Conservation (phyloP, 139 green algal genomes). For the Tetratostichococcus sp. region DNA sequence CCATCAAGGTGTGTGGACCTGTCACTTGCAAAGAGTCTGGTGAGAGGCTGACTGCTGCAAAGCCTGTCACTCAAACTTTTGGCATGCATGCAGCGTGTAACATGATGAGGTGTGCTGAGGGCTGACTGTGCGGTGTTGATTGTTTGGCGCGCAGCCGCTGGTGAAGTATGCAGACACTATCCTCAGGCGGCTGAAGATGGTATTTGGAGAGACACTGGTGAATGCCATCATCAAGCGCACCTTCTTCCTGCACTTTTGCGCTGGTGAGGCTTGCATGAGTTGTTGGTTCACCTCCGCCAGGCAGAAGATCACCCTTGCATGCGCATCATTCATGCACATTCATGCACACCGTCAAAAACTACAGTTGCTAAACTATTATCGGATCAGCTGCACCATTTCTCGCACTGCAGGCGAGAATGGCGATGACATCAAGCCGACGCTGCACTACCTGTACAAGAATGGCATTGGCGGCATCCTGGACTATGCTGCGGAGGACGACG, state of each 20-base stretch:
- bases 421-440: slow-evolving; percentile 42
- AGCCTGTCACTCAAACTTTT: too few relatives aligned
- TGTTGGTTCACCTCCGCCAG: too few relatives aligned
- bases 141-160: slow-evolving; percentile 15
- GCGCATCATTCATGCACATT: too few relatives aligned
- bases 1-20: slow-evolving; percentile 20
- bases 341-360: too few relatives aligned
- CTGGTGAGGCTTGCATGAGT: slow-evolving; percentile 33
- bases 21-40: too few relatives aligned
- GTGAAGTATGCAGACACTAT: slow-evolving; percentile 53
- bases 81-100: slow-evolving; percentile 1
- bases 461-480: slow-evolving; percentile 55
- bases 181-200: slow-evolving; percentile 28
- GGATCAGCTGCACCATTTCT: too few relatives aligned
- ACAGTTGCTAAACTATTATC: too few relatives aligned
- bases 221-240: slow-evolving; percentile 57
- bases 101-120: too few relatives aligned
- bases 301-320: too few relatives aligned
- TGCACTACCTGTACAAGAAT: slow-evolving; percentile 30
- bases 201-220: slow-evolving; percentile 50
- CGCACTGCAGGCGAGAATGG: slow-evolving; percentile 46
- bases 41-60: too few relatives aligned
- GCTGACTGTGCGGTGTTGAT: too few relatives aligned
- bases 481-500: slow-evolving; percentile 61
- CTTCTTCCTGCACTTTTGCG: slow-evolving; percentile 88